Evolutionary conservation across 306 rosid species (phyloP), one percentile per base, ranked within the genome.

Genomic region (Malus sieversii): DNA sequence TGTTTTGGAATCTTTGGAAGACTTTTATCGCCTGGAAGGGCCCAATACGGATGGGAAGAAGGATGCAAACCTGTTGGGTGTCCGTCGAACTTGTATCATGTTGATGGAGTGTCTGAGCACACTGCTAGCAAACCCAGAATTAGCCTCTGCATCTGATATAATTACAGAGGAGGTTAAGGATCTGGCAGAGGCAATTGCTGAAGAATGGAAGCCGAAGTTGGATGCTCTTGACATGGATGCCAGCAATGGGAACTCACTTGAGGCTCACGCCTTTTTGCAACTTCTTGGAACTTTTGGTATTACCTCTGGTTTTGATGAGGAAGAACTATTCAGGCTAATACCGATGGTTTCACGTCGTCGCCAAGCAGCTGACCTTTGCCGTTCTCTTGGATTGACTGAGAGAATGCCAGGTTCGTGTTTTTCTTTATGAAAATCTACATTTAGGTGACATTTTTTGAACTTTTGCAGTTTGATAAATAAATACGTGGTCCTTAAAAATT

Each of bases 241-340:
- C 64, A 87, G 92, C 90, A 89, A 90, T 72, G 99, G 99, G 77
- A 96, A 92, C 87, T 92, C 98, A 70, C 69, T 96, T 72, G 97
- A 96, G 88, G 99, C 99, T 86, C 99, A 96, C 82, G 99, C 98
- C 25, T 96, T 96, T 87, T 86, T 96, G 88, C 99, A 96, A 84
- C 98, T 96, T 75, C 80, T 96, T 18, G 96, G 90, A 44, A 91
- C 92, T 83, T 96, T 92, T 84, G 82, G 78, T 53, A 86, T 96
- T 83, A 85, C 92, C 64, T 92, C 99, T 73, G 99, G 84, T 87
- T 96, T 96, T 84, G 85, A 89, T 23, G 92, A 84, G 80, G 90
- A 86, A 65, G 96, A 88, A 75, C 72, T 96, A 53, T 89, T 92
- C 75, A 86, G 91, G 89, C 85, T 96, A 52, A 84, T 96, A 68